Conservation (phyloP, 176 grass and related monocot genomes). For the Secale cereale region DNA sequence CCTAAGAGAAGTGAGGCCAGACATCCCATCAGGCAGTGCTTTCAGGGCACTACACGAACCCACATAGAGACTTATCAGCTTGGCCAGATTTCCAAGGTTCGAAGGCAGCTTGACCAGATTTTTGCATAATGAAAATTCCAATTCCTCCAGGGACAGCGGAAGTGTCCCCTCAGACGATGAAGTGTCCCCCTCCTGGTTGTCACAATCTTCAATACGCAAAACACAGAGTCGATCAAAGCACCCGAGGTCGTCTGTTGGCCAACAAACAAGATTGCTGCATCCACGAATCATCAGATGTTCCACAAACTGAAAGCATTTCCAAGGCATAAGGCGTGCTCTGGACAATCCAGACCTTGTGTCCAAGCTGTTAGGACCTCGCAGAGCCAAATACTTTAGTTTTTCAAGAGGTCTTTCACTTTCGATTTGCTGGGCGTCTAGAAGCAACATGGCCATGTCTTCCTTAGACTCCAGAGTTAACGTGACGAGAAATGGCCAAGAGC, state of each 20-base stretch:
- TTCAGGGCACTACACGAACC: accelerated
- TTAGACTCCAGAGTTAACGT: not conserved
- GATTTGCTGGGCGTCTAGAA: not conserved
- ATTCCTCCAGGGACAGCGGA: too few species aligned
- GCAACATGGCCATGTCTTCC: not conserved
- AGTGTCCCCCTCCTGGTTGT: too few species aligned
- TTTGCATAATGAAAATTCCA: too few species aligned
- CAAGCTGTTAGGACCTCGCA: not conserved
- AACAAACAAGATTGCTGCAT: not conserved
- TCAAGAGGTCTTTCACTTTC: not conserved
- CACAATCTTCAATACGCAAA: accelerated
- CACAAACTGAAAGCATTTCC: not conserved
- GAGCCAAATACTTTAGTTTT: not conserved
- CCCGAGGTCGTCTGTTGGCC: not conserved
- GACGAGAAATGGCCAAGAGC: not conserved
- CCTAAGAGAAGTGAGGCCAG: too few species aligned
- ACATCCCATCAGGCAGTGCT: too few species aligned
- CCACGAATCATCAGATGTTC: accelerated
- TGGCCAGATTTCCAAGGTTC: not conserved
- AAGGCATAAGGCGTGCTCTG: not conserved
- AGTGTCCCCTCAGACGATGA: too few species aligned
- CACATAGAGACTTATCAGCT: accelerated
- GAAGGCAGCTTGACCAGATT: not conserved
- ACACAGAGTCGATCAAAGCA: not conserved
- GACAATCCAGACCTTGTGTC: not conserved